phyloP scores from a whole-genome alignment of 225 moss, liverwort and hornwort genomes.

The Physcomitrium patens region DNA sequence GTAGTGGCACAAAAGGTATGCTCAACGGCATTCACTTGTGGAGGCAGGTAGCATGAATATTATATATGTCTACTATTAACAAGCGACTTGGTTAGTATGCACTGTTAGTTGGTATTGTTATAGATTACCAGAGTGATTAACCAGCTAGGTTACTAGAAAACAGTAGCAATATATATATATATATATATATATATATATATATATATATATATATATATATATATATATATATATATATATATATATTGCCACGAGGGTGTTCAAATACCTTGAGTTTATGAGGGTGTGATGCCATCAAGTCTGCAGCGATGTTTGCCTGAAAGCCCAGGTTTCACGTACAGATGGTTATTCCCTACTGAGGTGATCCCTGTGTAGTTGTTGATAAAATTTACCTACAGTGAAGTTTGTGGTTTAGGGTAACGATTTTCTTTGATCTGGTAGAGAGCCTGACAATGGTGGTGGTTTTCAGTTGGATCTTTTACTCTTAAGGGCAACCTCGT shows the following conservation, averaged over 20 bases:
- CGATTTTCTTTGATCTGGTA: not conserved
- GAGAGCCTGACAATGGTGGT: slow-evolving; percentile 10
- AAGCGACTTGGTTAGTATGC: not conserved
- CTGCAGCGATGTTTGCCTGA: not conserved
- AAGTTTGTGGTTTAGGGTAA: not conserved
- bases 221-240: not conserved
- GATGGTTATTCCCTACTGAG: not conserved
- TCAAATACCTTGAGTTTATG: not conserved
- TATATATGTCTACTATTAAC: slow-evolving; percentile 4
- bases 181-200: not conserved
- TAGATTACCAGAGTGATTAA: not conserved
- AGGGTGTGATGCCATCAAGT: not conserved
- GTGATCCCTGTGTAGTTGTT: not conserved
- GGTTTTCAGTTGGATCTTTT: slow-evolving; percentile 72
- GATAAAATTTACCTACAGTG: not conserved
- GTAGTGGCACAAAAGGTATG: slow-evolving; percentile 77
- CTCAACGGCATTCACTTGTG: slow-evolving; percentile 13
- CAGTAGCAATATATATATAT: not conserved
- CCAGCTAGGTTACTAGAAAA: not conserved
- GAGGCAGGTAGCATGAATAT: slow-evolving; percentile 6
- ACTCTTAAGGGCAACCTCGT: slow-evolving; percentile 54
- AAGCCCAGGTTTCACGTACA: slow-evolving; percentile 5
- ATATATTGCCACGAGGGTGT: not conserved
- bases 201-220: not conserved
- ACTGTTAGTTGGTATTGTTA: not conserved